Conservation (phyloP, 371 early-diverging fungal species). For the Apophysomyces trapeziformis region DNA sequence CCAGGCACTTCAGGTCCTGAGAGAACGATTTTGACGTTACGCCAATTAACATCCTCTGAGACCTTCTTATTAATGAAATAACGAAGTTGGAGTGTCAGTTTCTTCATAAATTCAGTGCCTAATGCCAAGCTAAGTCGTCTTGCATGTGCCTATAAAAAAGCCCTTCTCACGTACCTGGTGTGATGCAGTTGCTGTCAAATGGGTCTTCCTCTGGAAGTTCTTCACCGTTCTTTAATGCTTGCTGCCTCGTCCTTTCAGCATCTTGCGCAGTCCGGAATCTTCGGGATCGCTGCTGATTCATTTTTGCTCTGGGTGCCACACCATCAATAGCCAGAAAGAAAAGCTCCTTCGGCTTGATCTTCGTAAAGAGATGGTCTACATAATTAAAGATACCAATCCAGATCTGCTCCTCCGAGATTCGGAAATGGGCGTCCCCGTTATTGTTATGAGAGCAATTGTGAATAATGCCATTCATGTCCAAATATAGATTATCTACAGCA, state of each 20-base stretch:
- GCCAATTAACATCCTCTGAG: constrained; percentile 92
- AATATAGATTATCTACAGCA: constrained; percentile 84
- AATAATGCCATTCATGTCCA: constrained; percentile 99
- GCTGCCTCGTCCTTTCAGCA: constrained; percentile 66
- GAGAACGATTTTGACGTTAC: constrained; percentile 86
- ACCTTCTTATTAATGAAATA: constrained; percentile 93
- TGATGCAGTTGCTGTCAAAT: constrained; percentile 99
- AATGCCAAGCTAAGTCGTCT: constrained; percentile 1
- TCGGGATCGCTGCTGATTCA: constrained; percentile 99
- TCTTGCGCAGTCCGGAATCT: constrained; percentile 96
- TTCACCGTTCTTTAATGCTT: constrained; percentile 69
- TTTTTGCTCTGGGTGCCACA: constrained; percentile 99
- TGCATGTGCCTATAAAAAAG: not conserved
- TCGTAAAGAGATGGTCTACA: constrained; percentile 92
- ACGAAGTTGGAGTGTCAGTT: constrained; percentile 81
- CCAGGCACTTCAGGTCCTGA: constrained; percentile 98
- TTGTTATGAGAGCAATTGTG: constrained; percentile 98
- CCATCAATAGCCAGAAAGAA: constrained; percentile 98
- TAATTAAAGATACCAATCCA: constrained; percentile 94
- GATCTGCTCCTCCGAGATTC: constrained; percentile 92
- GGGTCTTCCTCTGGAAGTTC: constrained; percentile 73
- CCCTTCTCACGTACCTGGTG: constrained; percentile 80
- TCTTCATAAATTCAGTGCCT: constrained; percentile 97
- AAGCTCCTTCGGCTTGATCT: constrained; percentile 93
- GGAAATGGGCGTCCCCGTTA: constrained; percentile 74